Conservation (phyloP, 2,329 filamentous ascomycete genomes). For the Xylaria sp. region DNA sequence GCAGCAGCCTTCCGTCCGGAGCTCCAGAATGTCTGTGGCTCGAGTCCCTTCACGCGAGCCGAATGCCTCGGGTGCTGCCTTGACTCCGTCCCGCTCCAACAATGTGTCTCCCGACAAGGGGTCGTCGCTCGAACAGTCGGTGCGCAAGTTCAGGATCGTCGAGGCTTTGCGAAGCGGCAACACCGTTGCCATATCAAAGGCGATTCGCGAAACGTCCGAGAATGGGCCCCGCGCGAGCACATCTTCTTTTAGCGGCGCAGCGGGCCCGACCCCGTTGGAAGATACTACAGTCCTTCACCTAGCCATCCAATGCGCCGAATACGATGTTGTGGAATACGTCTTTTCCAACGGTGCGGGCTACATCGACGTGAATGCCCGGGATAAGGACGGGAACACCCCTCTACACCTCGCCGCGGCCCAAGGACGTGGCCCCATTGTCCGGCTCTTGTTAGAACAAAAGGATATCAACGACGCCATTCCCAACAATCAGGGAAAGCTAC, state of each 20-base stretch:
- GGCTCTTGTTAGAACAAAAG: constrained; percentile 82
- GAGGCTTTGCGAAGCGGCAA: constrained; percentile 92
- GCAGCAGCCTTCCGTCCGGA: constrained; percentile 55
- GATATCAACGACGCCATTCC: constrained; percentile 88
- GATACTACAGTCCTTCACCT: constrained; percentile 93
- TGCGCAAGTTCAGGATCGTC: constrained; percentile 93
- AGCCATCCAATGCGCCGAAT: constrained; percentile 94
- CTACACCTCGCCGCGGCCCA: constrained; percentile 88
- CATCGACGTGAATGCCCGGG: constrained; percentile 87
- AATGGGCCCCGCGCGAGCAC: constrained; percentile 65
- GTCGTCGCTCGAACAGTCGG: constrained; percentile 85
- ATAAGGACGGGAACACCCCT: constrained; percentile 94
- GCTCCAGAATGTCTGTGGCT: constrained; percentile 60
- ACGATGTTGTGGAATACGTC: constrained; percentile 93
- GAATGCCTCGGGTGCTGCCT: constrained; percentile 22
- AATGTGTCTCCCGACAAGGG: constrained; percentile 54
- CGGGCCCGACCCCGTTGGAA: constrained; percentile 64
- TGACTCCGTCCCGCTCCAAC: constrained; percentile 40
- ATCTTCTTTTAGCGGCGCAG: constrained; percentile 60
- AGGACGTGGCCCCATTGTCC: constrained; percentile 82
- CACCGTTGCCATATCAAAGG: constrained; percentile 87
- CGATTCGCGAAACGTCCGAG: constrained; percentile 75
- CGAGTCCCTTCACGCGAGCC: constrained; percentile 54
- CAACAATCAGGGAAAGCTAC: constrained; percentile 85
- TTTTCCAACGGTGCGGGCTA: constrained; percentile 75